phyloP scores from a whole-genome alignment of 2,329 filamentous ascomycete genomes.

The Fusarium mexicanum region DNA sequence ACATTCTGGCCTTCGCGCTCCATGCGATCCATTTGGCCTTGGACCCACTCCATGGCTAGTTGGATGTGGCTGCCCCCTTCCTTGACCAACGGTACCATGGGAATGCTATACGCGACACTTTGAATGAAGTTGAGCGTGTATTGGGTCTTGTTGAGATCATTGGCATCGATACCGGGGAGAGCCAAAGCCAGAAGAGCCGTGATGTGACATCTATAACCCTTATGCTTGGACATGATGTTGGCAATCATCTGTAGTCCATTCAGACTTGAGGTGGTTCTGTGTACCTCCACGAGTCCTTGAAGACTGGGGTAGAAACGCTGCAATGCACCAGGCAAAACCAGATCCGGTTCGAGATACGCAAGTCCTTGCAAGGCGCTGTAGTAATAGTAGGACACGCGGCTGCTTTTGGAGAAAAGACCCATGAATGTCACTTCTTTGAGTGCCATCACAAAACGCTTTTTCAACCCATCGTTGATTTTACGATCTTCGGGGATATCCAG shows the following conservation, averaged over 20 bases:
- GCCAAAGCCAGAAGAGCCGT: constrained; percentile 93
- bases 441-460: constrained; percentile 87
- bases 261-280: constrained; percentile 93
- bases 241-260: constrained; percentile 92
- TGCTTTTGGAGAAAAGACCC: constrained; percentile 97
- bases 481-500: constrained; percentile 85
- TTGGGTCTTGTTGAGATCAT: constrained; percentile 95
- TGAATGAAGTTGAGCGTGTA: constrained; percentile 96
- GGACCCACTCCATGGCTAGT: constrained; percentile 92
- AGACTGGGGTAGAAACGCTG: constrained; percentile 97
- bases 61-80: constrained; percentile 70
- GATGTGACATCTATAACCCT: constrained; percentile 96
- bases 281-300: constrained; percentile 95
- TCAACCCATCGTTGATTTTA: constrained; percentile 81
- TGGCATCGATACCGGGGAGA: constrained; percentile 95
- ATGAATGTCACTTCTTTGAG: constrained; percentile 95
- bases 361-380: constrained; percentile 89
- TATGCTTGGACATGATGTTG: constrained; percentile 89
- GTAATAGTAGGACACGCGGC: constrained; percentile 89
- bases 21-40: constrained; percentile 92
- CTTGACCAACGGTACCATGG: constrained; percentile 77
- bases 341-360: constrained; percentile 87
- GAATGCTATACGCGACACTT: constrained; percentile 94
- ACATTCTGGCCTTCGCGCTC: constrained; percentile 87
- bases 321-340: constrained; percentile 91